phyloP scores from a whole-genome alignment of 257 asterid species.

The Thymus mandschuricus region DNA sequence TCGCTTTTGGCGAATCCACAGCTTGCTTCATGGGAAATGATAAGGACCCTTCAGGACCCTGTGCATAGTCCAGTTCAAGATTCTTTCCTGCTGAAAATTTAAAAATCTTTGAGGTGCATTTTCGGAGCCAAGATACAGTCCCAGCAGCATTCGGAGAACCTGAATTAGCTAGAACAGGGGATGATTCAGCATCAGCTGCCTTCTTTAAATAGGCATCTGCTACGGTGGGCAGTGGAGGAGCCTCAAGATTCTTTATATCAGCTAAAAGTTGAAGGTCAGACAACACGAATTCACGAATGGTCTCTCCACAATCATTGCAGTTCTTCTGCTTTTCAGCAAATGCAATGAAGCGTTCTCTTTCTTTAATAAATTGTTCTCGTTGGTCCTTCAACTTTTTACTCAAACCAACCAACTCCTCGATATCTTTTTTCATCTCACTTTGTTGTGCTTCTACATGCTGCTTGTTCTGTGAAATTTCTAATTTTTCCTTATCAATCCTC shows the following conservation, averaged over 20 bases:
- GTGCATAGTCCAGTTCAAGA: slow-evolving; percentile 51
- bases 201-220: slow-evolving; percentile 70
- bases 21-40: slow-evolving; percentile 35
- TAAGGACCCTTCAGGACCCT: slow-evolving; percentile 38
- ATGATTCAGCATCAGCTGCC: slow-evolving; percentile 48
- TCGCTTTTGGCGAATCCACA: slow-evolving; percentile 38
- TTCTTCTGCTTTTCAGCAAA: slow-evolving; percentile 75
- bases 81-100: slow-evolving; percentile 80
- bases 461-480: slow-evolving; percentile 69
- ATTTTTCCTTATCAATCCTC: slow-evolving; percentile 66
- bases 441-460: slow-evolving; percentile 76
- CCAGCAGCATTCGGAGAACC: slow-evolving; percentile 75
- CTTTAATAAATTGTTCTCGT: slow-evolving; percentile 75
- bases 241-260: slow-evolving; percentile 52
- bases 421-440: slow-evolving; percentile 81
- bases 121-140: slow-evolving; percentile 86
- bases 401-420: slow-evolving; percentile 78
- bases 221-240: slow-evolving; percentile 61
- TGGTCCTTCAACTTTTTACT: slow-evolving; percentile 89
- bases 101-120: slow-evolving; percentile 81
- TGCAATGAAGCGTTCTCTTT: slow-evolving; percentile 76
- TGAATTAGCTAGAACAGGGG: slow-evolving; percentile 49
- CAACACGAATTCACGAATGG: slow-evolving; percentile 64
- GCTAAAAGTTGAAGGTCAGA: slow-evolving; percentile 72
- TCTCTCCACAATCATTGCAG: slow-evolving; percentile 75